Percentiles rank a stretch among this genome's conserved stretches.
phyloP scores from a whole-genome alignment of 768 basidiomycete genomes.

The Fomitopsis serialis region DNA sequence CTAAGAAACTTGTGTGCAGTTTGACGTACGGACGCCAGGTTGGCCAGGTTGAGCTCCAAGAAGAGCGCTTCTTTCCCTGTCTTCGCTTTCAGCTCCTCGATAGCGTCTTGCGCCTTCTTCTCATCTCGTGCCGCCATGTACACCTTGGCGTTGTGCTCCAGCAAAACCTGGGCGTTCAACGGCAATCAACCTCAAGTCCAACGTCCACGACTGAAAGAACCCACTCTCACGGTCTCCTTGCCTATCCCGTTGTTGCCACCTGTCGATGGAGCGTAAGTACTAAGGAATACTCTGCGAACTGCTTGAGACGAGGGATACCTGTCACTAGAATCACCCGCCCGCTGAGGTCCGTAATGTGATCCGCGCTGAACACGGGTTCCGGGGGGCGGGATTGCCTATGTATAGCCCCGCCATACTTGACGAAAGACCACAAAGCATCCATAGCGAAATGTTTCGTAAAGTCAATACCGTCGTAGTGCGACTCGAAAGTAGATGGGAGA shows the following conservation, averaged over 20 bases:
- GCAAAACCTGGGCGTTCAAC: constrained; percentile 34
- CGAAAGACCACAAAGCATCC: too few relatives aligned
- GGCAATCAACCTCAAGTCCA: neutral
- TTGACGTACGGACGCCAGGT: constrained; percentile 30
- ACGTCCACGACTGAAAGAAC: neutral
- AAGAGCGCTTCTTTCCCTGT: constrained; percentile 41
- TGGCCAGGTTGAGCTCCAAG: constrained; percentile 39
- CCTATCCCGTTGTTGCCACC: constrained; percentile 45
- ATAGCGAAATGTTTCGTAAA: too few relatives aligned
- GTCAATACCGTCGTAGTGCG: too few relatives aligned
- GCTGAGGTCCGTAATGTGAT: constrained; percentile 42
- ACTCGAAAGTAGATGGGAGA: too few relatives aligned
- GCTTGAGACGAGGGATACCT: constrained; percentile 21
- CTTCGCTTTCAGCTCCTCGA: constrained; percentile 41
- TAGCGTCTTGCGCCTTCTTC: constrained; percentile 43
- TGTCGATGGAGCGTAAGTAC: constrained; percentile 7
- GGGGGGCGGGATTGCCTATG: constrained; percentile 33
- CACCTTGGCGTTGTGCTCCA: constrained; percentile 59
- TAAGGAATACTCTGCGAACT: too few relatives aligned
- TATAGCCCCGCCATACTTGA: too few relatives aligned
- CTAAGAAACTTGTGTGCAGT: constrained; percentile 31
- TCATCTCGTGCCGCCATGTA: constrained; percentile 51
- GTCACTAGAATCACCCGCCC: constrained; percentile 33
- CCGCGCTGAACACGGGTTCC: constrained; percentile 17
- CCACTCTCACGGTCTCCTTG: constrained; percentile 54